Evolutionary conservation across 345 rosid species (phyloP).

Genomic region (Eucalyptus polybractea): DNA sequence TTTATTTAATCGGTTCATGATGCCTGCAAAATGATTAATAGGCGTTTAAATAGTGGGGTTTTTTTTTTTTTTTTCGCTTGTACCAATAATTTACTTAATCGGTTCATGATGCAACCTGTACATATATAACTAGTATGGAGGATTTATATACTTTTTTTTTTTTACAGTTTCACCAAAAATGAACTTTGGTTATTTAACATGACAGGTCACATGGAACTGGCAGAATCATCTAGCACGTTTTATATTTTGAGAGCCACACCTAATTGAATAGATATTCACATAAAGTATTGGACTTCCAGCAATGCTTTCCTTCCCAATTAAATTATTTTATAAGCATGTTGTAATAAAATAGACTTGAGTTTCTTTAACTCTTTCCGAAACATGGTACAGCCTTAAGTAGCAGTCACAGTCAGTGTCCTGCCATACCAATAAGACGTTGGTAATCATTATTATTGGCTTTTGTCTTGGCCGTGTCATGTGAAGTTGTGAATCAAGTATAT

Average conservation of each 20-base stretch:
- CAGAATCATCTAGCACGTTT: background rate
- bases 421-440: background rate
- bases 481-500: background rate
- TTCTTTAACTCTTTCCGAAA: background rate
- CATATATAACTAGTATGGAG: background rate
- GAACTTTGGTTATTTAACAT: background rate
- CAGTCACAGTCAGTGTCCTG: background rate
- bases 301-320: background rate
- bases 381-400: background rate
- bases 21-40: background rate
- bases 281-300: background rate
- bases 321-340: background rate
- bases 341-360: background rate
- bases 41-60: background rate
- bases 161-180: background rate
- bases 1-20: background rate
- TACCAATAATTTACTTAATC: too few species aligned
- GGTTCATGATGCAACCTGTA: too few species aligned
- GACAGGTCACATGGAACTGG: background rate
- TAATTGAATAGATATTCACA: background rate
- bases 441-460: background rate
- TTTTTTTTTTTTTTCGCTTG: background rate
- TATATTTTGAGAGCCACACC: background rate
- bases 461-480: background rate
- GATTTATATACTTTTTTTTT: background rate